Evolutionary conservation across 75 land plant species (phyloP), one percentile per base, ranked within the genome.

Genomic region (Ceratopteris richardii): DNA sequence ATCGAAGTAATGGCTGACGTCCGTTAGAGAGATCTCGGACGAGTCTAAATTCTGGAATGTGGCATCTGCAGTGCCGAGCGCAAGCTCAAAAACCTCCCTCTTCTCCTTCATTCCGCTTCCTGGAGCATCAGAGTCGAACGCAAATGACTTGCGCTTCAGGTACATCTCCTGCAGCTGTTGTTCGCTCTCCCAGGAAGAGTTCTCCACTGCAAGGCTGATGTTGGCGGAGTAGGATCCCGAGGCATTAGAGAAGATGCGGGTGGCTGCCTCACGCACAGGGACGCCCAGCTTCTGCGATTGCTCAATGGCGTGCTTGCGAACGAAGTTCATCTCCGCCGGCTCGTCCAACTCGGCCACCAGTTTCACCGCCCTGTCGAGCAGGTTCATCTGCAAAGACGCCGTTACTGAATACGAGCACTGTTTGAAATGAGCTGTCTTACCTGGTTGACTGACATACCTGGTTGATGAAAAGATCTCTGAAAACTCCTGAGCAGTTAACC

Each of bases 91-190:
- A 31, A 87, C 87, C 59, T 90, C 65, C 27, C 92, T 66, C 58
- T 84, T 90, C 86, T 95, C 99, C 16, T 41, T 76, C 99, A 95
- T 95, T 59, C 99, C 99, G 21, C 74, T 80, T 0, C 99, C 99
- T 18, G 97, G 97, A 1, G 88, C 78, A 44, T 95, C 99, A 62
- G 75, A 75, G 69, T 95, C 88, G 56, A 95, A 95, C 4, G 99
- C 99, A 63, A 95, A 95, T 20, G 96, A 90, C 66, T 95, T 95
- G 24, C 97, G 54, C 61, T 86, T 91, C 60, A 90, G 68, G 61
- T 90, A 95, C 99, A 95, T 95, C 65, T 95, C 99, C 51, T 95
- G 99, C 24, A 95, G 88, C 60, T 95, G 99, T 68, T 87, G 84
- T 76, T 95, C 99, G 65, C 92, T 87, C 63, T 86, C 81, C 99